phyloP scores from a whole-genome alignment of 306 rosid genomes.

The Quercus ilex region DNA sequence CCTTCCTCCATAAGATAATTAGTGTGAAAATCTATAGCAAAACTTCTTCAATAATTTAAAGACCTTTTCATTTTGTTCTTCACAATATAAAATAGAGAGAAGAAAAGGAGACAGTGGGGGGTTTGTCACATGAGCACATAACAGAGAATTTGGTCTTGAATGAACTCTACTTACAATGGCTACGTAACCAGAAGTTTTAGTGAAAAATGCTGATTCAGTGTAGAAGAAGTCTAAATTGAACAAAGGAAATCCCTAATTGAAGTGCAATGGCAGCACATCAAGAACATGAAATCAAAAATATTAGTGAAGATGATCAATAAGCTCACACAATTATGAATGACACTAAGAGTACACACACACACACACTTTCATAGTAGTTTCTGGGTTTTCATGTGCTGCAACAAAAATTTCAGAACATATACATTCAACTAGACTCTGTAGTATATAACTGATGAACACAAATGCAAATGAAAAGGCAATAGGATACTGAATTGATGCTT shows the following conservation, averaged over 20 bases:
- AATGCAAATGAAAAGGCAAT: constrained; percentile 18
- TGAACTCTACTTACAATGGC: neutral
- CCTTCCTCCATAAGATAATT: neutral
- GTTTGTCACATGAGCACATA: neutral
- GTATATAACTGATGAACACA: neutral
- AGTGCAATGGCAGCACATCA: neutral
- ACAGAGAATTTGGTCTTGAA: neutral
- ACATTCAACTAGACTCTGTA: neutral
- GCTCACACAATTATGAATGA: neutral
- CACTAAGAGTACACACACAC: neutral
- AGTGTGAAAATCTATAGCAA: neutral
- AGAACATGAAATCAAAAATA: neutral
- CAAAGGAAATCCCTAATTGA: neutral
- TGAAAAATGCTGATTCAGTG: neutral
- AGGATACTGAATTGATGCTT: constrained; percentile 93
- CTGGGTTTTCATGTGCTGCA: neutral
- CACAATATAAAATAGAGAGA: too few species aligned
- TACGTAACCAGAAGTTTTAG: neutral
- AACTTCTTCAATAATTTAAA: neutral
- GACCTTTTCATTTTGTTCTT: neutral
- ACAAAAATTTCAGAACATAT: neutral
- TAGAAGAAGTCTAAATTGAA: neutral
- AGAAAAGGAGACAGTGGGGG: neutral
- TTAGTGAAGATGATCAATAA: neutral
- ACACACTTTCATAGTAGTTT: neutral